Base-by-base conservation (phyloP, 495 filamentous ascomycete genomes). In the Talaromyces trachyspermus region DNA sequence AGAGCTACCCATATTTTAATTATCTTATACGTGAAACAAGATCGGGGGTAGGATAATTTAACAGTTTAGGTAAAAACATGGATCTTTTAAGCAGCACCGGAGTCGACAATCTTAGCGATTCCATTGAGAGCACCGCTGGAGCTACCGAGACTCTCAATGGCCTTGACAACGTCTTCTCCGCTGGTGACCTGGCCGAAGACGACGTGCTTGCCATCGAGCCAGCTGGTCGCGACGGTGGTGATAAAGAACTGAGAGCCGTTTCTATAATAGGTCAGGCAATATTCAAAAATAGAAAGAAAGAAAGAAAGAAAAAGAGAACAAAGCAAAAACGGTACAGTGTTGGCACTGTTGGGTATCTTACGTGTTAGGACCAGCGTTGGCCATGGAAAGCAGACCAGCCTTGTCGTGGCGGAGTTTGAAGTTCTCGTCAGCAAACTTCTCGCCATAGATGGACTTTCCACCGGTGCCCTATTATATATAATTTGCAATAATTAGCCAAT, bases 201-300 rank as follows among this genome's bases (percentile, higher is more conserved):
- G 48, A 99, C 92, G 71, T 99, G 92, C 75, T 97, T 97, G 55
- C 83, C 81, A 62, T 97, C 88, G 45, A 99, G 81, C 75, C 96
- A 94, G 23, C 84, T 83, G 33, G 92, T 99, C 20, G 78, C 71
- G 52, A 94, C 85, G 25, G 94, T 97, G 48, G 92, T 99, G 63
- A 99, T 72, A 79, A 97, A 99, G 81, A 99, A 99, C 66, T 97
- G 94, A 49, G 84, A 89, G 57, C 94, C 92, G 65, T 97, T 99
- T 68, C 92, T 96, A 50, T 5, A 55, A 14, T 48, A 29, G 38
- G 30, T 25, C 8, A 35, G 9, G 22, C 2, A 25, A 20, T 14
- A 8, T 14, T 19, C 14, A 20, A 18, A 17, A 11, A 15, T 12
- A 7, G 12, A 29, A 12, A 20, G 23, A n/a, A 30, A 26, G 26